Evolutionary conservation across 2,329 filamentous ascomycete genomes (phyloP), one percentile per base, ranked within the genome.

Genomic region (Talaromyces funiculosus): DNA sequence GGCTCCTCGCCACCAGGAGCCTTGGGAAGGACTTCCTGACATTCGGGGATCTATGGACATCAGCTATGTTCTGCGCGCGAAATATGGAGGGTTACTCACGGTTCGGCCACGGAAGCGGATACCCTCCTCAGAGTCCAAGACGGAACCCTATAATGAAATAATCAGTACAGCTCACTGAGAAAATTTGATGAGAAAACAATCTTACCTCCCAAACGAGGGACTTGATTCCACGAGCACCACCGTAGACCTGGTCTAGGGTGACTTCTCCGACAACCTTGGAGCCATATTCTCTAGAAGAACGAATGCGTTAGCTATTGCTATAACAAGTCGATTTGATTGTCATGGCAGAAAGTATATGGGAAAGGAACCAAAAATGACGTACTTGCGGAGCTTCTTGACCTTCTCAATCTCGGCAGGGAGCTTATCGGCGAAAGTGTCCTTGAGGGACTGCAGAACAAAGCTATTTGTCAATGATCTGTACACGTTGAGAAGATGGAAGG

Each of bases 21-120:
- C 85, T 96, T 97, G 79, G 94, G 94, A 62, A 99, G 91, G 72
- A 96, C 82, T 80, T 97, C 83, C 85, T 97, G 94, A 87, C 92
- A 97, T 81, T 99, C 94, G 71, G 94, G 94, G 73, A 99, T 99
- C 82, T 85, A 49, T 68, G 18, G 33, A 71, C 63, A 73, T 64
- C 69, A 69, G 66, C 60, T 54, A 47, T 33, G 24, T 45, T 49
- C 7, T 24, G 14, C 31, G 35, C 37, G 26, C 20, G 33, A 47
- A 10, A 18, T 33, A 31, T 47, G 16, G 22, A 29, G 45, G 14
- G 26, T 24, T 37, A 71, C 81, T 69, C 77, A 85, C 82, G 68
- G 94, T 99, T 86, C 93, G 94, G 83, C 94, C 94, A 77, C 94
- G 89, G 88, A 99, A 99, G 72, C 94, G 90, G 80, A 99, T 99